These are phyloP conservation scores for Bruguiera gymnorhiza DNA, from an alignment of 345 rosid genomes.

Conservation along the genomic window DNA sequence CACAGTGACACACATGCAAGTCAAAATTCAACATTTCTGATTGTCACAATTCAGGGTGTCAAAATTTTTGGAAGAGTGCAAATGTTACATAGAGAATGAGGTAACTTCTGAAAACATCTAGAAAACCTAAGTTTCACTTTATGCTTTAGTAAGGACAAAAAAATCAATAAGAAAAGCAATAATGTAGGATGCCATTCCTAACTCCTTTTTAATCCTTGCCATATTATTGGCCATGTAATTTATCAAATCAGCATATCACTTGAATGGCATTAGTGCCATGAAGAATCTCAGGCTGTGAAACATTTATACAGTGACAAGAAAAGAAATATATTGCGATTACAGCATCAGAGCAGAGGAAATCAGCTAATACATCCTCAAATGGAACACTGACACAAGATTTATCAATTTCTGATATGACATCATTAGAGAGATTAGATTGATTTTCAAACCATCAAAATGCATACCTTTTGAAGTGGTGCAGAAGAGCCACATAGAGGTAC, in stretches of 20 bases:
- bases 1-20: background rate
- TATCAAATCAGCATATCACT: too few relatives aligned
- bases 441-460: background rate
- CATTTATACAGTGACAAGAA: background rate
- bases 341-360: background rate
- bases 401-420: background rate
- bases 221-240: too few relatives aligned
- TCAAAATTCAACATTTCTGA: background rate
- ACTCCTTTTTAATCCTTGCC: too few relatives aligned
- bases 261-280: too few relatives aligned
- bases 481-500: constrained; percentile 14
- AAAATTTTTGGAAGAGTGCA: background rate
- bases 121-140: too few relatives aligned
- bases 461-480: constrained; percentile 21
- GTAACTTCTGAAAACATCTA: too few relatives aligned
- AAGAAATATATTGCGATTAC: background rate
- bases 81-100: background rate
- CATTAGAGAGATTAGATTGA: background rate
- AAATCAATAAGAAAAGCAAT: too few relatives aligned
- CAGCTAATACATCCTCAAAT: background rate
- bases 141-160: too few relatives aligned
- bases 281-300: too few relatives aligned
- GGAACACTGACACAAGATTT: background rate
- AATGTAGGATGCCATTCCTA: too few relatives aligned
- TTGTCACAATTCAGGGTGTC: background rate